These are phyloP conservation scores for Trichomonascus vanleenenianus DNA, from an alignment of 805 yeast species.

Conservation along the genomic window DNA sequence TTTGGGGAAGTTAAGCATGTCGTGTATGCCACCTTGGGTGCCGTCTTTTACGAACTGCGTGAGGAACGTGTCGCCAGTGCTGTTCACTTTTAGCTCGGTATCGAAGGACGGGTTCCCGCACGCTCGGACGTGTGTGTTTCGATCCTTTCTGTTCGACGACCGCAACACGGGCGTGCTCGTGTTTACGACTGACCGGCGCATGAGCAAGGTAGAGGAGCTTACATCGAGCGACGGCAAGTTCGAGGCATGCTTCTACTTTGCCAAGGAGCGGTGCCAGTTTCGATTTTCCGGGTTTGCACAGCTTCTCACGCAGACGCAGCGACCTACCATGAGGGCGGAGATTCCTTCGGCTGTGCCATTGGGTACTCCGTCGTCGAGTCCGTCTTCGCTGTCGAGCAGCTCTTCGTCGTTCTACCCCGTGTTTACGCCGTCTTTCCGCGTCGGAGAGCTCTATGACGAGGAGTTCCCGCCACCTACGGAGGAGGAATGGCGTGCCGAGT, in stretches of 20 bases:
- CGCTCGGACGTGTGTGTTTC: constrained; percentile 59
- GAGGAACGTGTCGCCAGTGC: constrained; percentile 47
- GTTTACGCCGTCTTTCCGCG: constrained; percentile 13
- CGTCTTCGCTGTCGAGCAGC: constrained; percentile 2
- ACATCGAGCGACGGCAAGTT: constrained; percentile 40
- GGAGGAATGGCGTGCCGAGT: constrained; percentile 64
- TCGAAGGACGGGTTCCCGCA: constrained; percentile 42
- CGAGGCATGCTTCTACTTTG: constrained; percentile 75
- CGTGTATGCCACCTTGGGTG: constrained; percentile 69
- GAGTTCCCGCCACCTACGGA: constrained; percentile 38
- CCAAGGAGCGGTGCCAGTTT: constrained; percentile 54
- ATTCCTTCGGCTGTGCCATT: constrained; percentile 12
- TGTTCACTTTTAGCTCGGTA: constrained; percentile 65
- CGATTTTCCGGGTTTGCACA: constrained; percentile 63
- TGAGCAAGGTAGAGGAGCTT: constrained; percentile 50
- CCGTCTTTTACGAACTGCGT: constrained; percentile 53
- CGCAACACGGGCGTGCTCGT: constrained; percentile 57
- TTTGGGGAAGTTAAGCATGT: constrained; percentile 18
- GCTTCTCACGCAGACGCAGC: constrained; percentile 26
- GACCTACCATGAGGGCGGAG: constrained; percentile 12
- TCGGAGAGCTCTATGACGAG: constrained; percentile 1
- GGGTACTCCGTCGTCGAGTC: constrained; percentile 1
- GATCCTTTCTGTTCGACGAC: constrained; percentile 72
- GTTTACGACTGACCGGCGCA: constrained; percentile 65
- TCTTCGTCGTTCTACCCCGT: constrained; percentile 12